Evolutionary conservation across 768 basidiomycete species (phyloP).

Genomic region (Termitomyces sp.): DNA sequence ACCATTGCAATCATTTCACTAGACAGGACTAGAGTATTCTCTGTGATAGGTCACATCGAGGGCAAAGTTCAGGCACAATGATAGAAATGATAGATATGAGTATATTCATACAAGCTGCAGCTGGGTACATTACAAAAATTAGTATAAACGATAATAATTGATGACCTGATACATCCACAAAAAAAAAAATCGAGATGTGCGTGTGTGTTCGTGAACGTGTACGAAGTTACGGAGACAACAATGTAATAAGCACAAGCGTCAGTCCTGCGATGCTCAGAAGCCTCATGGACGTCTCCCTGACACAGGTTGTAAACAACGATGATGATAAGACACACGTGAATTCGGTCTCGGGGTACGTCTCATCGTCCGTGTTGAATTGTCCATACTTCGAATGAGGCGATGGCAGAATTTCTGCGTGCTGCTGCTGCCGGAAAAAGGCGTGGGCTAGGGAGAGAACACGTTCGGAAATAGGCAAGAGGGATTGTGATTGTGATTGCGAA

Average conservation of each 20-base stretch:
- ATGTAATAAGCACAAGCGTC: constrained; percentile 10
- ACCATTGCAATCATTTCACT: too few relatives aligned
- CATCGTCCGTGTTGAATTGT: constrained; percentile 7
- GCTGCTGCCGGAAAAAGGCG: background rate
- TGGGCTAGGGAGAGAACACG: background rate
- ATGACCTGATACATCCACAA: too few relatives aligned
- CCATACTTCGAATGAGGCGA: background rate
- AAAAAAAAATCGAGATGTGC: too few relatives aligned
- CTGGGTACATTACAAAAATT: too few relatives aligned
- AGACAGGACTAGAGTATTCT: too few relatives aligned
- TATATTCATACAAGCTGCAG: too few relatives aligned
- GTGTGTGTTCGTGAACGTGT: too few relatives aligned
- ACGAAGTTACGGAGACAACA: background rate
- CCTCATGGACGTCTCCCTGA: constrained; percentile 5
- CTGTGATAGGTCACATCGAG: too few relatives aligned
- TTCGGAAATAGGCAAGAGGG: background rate
- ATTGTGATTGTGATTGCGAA: too few relatives aligned
- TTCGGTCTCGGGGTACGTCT: constrained; percentile 8
- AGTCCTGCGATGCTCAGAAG: constrained; percentile 12
- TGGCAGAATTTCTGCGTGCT: background rate
- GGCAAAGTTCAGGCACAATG: too few relatives aligned
- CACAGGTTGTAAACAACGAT: constrained; percentile 3
- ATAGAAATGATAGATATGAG: too few relatives aligned
- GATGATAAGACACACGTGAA: constrained; percentile 4
- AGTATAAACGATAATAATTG: background rate